These are phyloP conservation scores for Ampelomyces quisqualis DNA, from an alignment of 2,329 filamentous ascomycete species.

Conservation along the genomic window DNA sequence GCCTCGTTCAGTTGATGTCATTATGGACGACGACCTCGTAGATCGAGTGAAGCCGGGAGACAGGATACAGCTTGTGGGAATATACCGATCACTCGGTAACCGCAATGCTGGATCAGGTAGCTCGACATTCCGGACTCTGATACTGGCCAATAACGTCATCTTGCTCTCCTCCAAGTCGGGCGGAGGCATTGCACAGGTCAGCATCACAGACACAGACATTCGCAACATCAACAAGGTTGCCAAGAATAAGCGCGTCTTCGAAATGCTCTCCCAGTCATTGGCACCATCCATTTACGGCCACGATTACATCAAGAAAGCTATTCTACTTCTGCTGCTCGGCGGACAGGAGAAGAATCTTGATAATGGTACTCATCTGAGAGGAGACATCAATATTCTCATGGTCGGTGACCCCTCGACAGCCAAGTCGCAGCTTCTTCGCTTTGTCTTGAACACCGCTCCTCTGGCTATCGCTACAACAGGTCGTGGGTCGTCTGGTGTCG, in stretches of 20 bases:
- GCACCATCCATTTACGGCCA: slow-evolving; percentile 97
- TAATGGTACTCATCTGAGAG: slow-evolving; percentile 94
- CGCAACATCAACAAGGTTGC: slow-evolving; percentile 97
- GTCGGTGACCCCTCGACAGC: slow-evolving; percentile 97
- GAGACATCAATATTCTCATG: slow-evolving; percentile 99
- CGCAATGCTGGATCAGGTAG: slow-evolving; percentile 88
- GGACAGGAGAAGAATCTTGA: slow-evolving; percentile 99
- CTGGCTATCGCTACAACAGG: slow-evolving; percentile 96
- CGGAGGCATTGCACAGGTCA: slow-evolving; percentile 85
- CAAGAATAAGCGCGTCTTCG: slow-evolving; percentile 92
- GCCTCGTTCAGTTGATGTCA: slow-evolving; percentile 91
- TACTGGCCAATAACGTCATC: slow-evolving; percentile 93
- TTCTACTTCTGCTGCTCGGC: slow-evolving; percentile 89
- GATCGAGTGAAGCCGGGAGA: slow-evolving; percentile 95
- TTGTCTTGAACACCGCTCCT: slow-evolving; percentile 95
- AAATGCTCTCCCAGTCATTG: slow-evolving; percentile 87
- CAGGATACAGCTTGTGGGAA: slow-evolving; percentile 93
- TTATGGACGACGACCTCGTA: slow-evolving; percentile 94
- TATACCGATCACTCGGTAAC: slow-evolving; percentile 91
- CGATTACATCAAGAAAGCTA: slow-evolving; percentile 96
- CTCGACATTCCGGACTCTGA: slow-evolving; percentile 89
- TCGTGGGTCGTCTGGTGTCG: slow-evolving; percentile 93
- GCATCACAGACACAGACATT: slow-evolving; percentile 94
- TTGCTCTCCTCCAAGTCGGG: slow-evolving; percentile 94
- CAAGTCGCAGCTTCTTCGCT: slow-evolving; percentile 95